Evolutionary conservation across 2,329 filamentous ascomycete species (phyloP), one percentile per base, ranked within the genome.

Genomic region (Uncinocarpus reesii): DNA sequence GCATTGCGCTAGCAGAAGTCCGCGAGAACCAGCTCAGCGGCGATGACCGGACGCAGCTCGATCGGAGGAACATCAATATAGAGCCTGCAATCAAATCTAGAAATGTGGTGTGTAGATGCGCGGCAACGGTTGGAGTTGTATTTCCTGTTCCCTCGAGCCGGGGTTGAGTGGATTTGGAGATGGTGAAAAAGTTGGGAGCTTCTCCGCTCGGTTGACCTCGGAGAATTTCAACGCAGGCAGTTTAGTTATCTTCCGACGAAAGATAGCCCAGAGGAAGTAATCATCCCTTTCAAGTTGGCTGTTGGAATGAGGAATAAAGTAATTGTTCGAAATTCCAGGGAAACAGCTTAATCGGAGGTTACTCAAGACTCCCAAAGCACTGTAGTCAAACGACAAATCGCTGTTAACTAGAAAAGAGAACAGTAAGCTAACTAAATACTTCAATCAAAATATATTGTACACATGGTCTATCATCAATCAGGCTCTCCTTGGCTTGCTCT

Each of bases 1-100:
- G 86, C 86, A 95, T 95, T 49, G 60, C 68, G 53, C 65, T 65
- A 52, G 62, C 57, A 23, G 61, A 57, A 56, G 60, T 60, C 62
- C 66, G 66, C 60, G 68, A 71, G 64, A 66, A 62, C 68, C 68
- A 67, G 65, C 68, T 70, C 66, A 66, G 62, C 66, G 68, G 66
- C 47, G 62, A 55, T 51, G 64, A 60, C 52, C 65, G 64, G 56
- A 56, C 59, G 47, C 64, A 60, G 54, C 58, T 62, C 53, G 61
- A 61, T 61, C 67, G 64, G 53, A 66, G 62, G 58, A 71, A 69
- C 69, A 71, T 71, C 55, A 59, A 63, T 62, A 26, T 29, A 38
- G 11, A 18, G 26, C 1, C 24, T 32, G 26, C 18, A 34, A 21
- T 21, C 23, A 8, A 32, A 11, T 31, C 4, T 10, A 13, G 18